A percentile compares a stretch with the other conserved stretches of the same genome.
phyloP scores from a whole-genome alignment of 1,284 basidiomycete genomes.

The Exobasidium rhododendri region DNA sequence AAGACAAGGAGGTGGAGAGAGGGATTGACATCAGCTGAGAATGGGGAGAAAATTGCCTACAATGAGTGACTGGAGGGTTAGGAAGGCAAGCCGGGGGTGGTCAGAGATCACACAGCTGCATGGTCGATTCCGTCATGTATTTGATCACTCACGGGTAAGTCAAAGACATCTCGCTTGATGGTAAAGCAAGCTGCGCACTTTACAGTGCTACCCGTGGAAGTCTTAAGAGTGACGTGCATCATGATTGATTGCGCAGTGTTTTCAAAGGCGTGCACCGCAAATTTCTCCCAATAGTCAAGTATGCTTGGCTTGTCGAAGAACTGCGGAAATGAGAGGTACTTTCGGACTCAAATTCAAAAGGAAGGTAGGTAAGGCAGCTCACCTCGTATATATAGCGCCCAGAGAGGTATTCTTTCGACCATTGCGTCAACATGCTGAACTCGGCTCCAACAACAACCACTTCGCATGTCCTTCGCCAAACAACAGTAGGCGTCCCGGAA shows the following conservation, averaged over 20 bases:
- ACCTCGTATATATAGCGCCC: conserved; percentile 49
- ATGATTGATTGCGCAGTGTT: conserved; percentile 51
- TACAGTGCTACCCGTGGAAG: conserved; percentile 42
- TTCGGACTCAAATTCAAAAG: background rate
- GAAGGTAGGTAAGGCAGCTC: background rate
- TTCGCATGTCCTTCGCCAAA: conserved; percentile 96
- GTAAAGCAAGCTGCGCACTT: conserved; percentile 52
- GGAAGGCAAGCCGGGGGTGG: no score
- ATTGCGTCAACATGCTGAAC: conserved; percentile 80
- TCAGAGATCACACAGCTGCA: no score
- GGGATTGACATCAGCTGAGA: conserved; percentile 13
- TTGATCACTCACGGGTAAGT: conserved; percentile 31
- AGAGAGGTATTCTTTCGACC: conserved; percentile 46
- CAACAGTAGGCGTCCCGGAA: conserved; percentile 97
- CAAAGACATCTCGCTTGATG: conserved; percentile 54
- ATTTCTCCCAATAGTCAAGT: conserved; percentile 53
- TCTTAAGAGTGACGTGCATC: conserved; percentile 44
- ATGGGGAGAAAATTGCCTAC: conserved; percentile 23
- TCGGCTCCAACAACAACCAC: conserved; percentile 93
- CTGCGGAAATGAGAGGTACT: background rate
- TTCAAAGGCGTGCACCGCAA: conserved; percentile 53
- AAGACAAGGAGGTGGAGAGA: no score
- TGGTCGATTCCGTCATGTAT: background rate
- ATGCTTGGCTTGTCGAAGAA: conserved; percentile 52
- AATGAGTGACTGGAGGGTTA: conserved; percentile 10